phyloP scores from a whole-genome alignment of 23 red algal species.

The Pyropia yezoensis region DNA sequence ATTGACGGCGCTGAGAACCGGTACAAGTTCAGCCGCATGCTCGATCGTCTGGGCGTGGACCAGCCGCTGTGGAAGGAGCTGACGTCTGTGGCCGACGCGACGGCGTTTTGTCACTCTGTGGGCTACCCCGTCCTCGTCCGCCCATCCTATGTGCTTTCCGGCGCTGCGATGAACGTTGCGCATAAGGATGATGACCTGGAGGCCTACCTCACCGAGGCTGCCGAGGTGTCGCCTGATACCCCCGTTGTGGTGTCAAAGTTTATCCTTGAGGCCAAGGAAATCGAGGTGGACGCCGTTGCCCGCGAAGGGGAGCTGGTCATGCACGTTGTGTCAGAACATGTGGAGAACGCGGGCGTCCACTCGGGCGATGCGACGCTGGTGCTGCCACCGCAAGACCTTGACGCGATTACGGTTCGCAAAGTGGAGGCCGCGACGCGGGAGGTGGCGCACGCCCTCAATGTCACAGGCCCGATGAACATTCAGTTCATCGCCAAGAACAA shows the following conservation, averaged over 20 bases:
- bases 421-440: slow-evolving; percentile 87
- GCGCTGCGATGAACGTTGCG: slow-evolving; percentile 98
- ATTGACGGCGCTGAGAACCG: slow-evolving; percentile 97
- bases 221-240: slow-evolving; percentile 76
- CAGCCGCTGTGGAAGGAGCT: slow-evolving; percentile 98
- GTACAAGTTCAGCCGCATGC: slow-evolving; percentile 98
- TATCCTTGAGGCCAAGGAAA: slow-evolving; percentile 96
- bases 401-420: slow-evolving; percentile 83
- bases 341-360: slow-evolving; percentile 99
- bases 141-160: slow-evolving; percentile 89
- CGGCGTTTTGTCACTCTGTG: slow-evolving; percentile 83
- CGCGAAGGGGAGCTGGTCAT: slow-evolving; percentile 88
- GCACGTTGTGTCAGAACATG: slow-evolving; percentile 96
- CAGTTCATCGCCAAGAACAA: slow-evolving; percentile 99
- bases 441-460: slow-evolving; percentile 93
- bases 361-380: slow-evolving; percentile 97
- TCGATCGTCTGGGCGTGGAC: slow-evolving; percentile 84
- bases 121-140: slow-evolving; percentile 94
- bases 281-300: slow-evolving; percentile 97
- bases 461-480: slow-evolving; percentile 98
- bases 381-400: slow-evolving; percentile 84
- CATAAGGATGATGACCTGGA: slow-evolving; percentile 95
- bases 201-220: slow-evolving; percentile 88
- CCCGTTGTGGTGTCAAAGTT: slow-evolving; percentile 99
- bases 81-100: slow-evolving; percentile 80